phyloP scores from a whole-genome alignment of 129 eudicot species.

The Centaurea solstitialis region DNA sequence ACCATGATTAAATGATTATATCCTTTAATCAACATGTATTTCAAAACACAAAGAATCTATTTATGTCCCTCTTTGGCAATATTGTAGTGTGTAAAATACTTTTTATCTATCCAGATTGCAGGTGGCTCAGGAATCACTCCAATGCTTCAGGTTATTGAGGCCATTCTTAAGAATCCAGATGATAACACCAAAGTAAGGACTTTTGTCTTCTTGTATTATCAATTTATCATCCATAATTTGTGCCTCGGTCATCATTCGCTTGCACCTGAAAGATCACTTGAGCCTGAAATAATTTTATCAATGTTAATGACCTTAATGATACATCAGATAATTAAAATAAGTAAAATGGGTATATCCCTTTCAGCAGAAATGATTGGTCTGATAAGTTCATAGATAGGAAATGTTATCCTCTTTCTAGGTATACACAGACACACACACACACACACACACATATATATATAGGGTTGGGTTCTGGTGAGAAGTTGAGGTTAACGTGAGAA shows the following conservation, averaged over 20 bases:
- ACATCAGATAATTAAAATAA: neutral
- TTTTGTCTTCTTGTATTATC: neutral
- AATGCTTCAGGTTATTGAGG: slow-evolving; percentile 95
- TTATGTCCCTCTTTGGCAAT: neutral
- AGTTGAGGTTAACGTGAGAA: too few relatives aligned
- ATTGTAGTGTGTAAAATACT: neutral
- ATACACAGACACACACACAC: too few relatives aligned
- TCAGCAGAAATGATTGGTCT: neutral
- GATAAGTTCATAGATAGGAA: neutral
- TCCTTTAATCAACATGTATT: neutral
- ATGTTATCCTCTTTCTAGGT: neutral
- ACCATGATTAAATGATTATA: neutral
- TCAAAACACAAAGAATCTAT: neutral
- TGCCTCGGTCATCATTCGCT: neutral
- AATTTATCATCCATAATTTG: neutral
- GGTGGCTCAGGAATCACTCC: slow-evolving; percentile 98
- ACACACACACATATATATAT: too few relatives aligned
- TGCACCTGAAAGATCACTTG: neutral
- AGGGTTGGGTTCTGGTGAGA: too few relatives aligned
- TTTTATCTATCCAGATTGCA: slow-evolving; percentile 62
- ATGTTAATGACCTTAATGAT: neutral
- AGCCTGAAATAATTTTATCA: neutral
- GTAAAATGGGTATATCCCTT: neutral
- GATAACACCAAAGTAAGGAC: slow-evolving; percentile 80
- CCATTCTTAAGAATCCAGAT: slow-evolving; percentile 89